These are phyloP conservation scores for Lentinus brumalis DNA, from an alignment of 768 basidiomycete species.

Conservation along the genomic window DNA sequence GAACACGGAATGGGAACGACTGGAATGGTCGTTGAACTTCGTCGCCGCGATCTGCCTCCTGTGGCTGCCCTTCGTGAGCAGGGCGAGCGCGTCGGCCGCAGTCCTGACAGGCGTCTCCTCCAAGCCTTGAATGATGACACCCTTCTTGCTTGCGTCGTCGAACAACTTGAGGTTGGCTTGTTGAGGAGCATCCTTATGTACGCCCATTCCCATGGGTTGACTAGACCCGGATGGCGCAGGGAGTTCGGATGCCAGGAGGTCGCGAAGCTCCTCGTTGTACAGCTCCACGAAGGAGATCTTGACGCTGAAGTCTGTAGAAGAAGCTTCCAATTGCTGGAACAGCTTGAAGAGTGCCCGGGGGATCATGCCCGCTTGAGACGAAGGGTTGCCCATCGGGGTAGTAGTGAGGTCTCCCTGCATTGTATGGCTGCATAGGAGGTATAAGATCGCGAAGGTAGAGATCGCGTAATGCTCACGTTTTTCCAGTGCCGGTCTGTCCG, in stretches of 20 bases:
- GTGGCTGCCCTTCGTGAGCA: constrained; percentile 87
- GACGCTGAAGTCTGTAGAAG: constrained; percentile 82
- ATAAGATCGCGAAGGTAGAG: neutral
- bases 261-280: constrained; percentile 98
- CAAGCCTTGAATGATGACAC: constrained; percentile 92
- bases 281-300: constrained; percentile 93
- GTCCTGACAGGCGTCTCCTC: constrained; percentile 88
- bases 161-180: constrained; percentile 82
- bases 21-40: constrained; percentile 96
- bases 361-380: constrained; percentile 90
- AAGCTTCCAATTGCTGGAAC: constrained; percentile 83
- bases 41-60: constrained; percentile 93
- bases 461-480: constrained; percentile 68
- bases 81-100: constrained; percentile 76
- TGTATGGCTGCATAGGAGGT: constrained; percentile 62
- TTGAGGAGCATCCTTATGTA: constrained; percentile 44
- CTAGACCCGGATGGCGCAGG: constrained; percentile 61
- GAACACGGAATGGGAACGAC: constrained; percentile 97
- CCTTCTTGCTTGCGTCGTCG: constrained; percentile 85
- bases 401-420: constrained; percentile 94
- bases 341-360: constrained; percentile 91
- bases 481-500: constrained; percentile 98
- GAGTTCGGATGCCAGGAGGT: constrained; percentile 84
- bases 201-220: constrained; percentile 79
- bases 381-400: constrained; percentile 86